Evolutionary conservation across 2,329 filamentous ascomycete genomes (phyloP), one percentile per base, ranked within the genome.

Genomic region (Trichoderma citrinoviride): DNA sequence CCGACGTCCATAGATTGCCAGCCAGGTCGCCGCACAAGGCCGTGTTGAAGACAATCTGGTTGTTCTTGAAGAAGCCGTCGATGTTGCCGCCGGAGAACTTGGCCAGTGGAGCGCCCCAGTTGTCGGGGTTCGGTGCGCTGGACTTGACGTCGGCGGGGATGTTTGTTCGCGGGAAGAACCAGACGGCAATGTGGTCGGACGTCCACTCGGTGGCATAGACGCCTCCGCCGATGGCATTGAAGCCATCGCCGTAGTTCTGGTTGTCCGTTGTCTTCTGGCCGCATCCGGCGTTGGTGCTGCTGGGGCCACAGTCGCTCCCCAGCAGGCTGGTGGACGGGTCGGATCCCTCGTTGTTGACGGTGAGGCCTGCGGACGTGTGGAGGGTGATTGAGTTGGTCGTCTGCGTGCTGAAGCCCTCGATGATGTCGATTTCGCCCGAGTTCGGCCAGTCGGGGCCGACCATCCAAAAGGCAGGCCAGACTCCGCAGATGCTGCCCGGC

Each of bases 11-110:
- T 40, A 88, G 86, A 4, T 68, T 65, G 25, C 91, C 91, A 7
- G 93, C 93, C 93, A 93, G 97, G 73, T 90, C 86, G 21, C 93
- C 93, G 76, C 93, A 97, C 75, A 96, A 92, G 6, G 90, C 90
- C 0, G 88, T 95, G 77, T 94, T 87, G 76, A 95, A 88, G 68
- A 94, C 85, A 68, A 97, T 87, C 70, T 89, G 85, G 79, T 96
- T 85, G 66, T 89, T 77, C 66, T 80, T 79, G 79, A 97, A 96
- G 76, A 89, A 83, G 1, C 77, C 69, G 66, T 87, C 80, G 68
- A 96, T 90, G 70, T 84, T 86, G 46, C 81, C 83, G 12, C 87
- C 85, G 4, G 81, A 77, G 77, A 96, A 97, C 40, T 81, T 81
- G 10, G 90, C 91, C 1, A 84, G 74, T 0, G 93, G 91, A 0